phyloP scores from a whole-genome alignment of 331 rosid genomes.

The Cydonia oblonga region DNA sequence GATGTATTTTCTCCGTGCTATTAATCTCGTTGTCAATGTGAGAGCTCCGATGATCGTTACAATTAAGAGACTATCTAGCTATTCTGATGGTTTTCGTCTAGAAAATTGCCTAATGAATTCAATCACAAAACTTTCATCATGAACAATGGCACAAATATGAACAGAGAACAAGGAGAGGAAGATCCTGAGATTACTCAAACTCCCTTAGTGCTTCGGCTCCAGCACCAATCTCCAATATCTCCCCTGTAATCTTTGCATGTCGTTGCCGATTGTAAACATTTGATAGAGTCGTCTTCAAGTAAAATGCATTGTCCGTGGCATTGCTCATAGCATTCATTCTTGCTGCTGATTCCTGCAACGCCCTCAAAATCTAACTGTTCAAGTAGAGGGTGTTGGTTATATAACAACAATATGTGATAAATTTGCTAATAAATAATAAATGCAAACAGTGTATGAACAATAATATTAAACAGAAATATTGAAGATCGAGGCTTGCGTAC shows the following conservation, averaged over 20 bases:
- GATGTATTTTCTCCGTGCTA: not conserved
- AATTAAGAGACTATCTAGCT: not conserved
- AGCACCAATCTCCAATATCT: constrained; percentile 71
- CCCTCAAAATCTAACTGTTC: constrained; percentile 54
- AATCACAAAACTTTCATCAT: not conserved
- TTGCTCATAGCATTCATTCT: constrained; percentile 76
- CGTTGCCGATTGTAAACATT: constrained; percentile 44
- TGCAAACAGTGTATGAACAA: too few relatives aligned
- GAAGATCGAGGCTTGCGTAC: too few relatives aligned
- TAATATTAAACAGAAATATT: too few relatives aligned
- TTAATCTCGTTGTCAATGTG: not conserved
- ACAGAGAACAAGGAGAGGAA: not conserved
- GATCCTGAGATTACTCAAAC: constrained; percentile 20
- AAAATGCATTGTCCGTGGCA: constrained; percentile 64
- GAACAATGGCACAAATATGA: not conserved
- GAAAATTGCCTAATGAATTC: too few relatives aligned
- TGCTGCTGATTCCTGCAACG: constrained; percentile 70
- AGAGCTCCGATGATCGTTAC: not conserved
- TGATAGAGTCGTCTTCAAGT: constrained; percentile 46
- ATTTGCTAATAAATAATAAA: too few relatives aligned
- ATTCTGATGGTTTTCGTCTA: not conserved
- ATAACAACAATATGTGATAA: too few relatives aligned
- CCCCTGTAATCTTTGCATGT: constrained; percentile 69
- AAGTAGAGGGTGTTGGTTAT: constrained; percentile 70
- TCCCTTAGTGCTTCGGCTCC: constrained; percentile 58